phyloP scores from a whole-genome alignment of 768 basidiomycete genomes.

The Trametes sanguinea region DNA sequence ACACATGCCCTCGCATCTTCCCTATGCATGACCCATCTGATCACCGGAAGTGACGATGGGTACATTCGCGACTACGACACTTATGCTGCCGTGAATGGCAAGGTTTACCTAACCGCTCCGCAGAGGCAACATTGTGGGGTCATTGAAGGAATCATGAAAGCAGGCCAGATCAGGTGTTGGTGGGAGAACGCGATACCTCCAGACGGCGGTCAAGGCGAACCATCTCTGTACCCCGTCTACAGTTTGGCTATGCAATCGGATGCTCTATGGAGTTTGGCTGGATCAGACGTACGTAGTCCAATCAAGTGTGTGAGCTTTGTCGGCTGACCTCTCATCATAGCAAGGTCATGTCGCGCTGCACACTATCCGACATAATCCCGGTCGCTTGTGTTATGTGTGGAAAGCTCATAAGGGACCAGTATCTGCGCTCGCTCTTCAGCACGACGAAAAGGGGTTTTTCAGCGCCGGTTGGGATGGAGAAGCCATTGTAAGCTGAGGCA shows the following conservation, averaged over 20 bases:
- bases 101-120: conserved; percentile 82
- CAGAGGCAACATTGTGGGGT: conserved; percentile 88
- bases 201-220: conserved; percentile 49
- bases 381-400: conserved; percentile 71
- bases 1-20: conserved; percentile 89
- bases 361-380: conserved; percentile 91
- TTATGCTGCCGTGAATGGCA: conserved; percentile 85
- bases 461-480: conserved; percentile 96
- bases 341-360: conserved; percentile 91
- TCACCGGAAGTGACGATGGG: conserved; percentile 93
- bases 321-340: conserved; percentile 39
- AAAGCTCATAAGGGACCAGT: conserved; percentile 79
- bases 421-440: conserved; percentile 78
- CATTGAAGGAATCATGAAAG: conserved; percentile 90
- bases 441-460: conserved; percentile 83
- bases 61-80: conserved; percentile 93
- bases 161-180: conserved; percentile 85
- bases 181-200: conserved; percentile 77
- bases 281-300: conserved; percentile 63
- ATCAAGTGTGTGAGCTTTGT: no score
- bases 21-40: conserved; percentile 80
- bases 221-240: conserved; percentile 72
- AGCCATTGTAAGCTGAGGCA: conserved; percentile 61
- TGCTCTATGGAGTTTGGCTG: conserved; percentile 89
- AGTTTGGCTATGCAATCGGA: conserved; percentile 91